Evolutionary conservation across 1,284 basidiomycete species (phyloP), one percentile per base, ranked within the genome.

Genomic region (Kwoniella shivajii): DNA sequence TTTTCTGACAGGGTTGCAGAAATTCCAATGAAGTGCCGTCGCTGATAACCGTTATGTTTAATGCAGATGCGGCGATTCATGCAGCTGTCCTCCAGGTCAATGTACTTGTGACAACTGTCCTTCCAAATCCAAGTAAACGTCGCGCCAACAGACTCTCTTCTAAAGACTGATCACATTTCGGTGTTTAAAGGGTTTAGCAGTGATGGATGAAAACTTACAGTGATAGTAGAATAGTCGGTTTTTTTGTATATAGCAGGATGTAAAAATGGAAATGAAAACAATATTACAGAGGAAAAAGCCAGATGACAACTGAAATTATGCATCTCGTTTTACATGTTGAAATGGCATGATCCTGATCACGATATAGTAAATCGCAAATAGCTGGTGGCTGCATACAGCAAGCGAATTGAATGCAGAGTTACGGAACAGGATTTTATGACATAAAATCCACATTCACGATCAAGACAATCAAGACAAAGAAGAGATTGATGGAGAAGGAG

Each of bases 31-130:
- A 30, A 29, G 1, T 45, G 6, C 26, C 29, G 24, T 27, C 22
- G n/a, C n/a, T n/a, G n/a, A 44, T 27, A 1, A 29, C 13, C 2
- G 9, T 45, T 20, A 31, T 45, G n/a, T 16, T 39, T 6, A 37
- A 14, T 41, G 16, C 38, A 47, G 44, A 44, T 42, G 53, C 34
- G 48, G 39, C 27, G 52, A 44, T 30, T 34, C 51, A 13, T 66
- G 67, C 59, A 54, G 50, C 13, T 71, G 69, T 42, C 49, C 56
- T n/a, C 64, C 67, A 10, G 67, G 66, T 27, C 11, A 57, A 38
- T 69, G 68, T 56, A 50, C 59, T 20, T 70, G 68, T 56, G 50
- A 36, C 29, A 51, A 59, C 50, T 65, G 63, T 45, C 51, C 64
- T 26, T 27, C 38, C 26, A 22, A 52, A 18, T 53, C 60, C 13